Evolutionary conservation across 345 rosid species (phyloP).

Genomic region (Physaria fendleri): DNA sequence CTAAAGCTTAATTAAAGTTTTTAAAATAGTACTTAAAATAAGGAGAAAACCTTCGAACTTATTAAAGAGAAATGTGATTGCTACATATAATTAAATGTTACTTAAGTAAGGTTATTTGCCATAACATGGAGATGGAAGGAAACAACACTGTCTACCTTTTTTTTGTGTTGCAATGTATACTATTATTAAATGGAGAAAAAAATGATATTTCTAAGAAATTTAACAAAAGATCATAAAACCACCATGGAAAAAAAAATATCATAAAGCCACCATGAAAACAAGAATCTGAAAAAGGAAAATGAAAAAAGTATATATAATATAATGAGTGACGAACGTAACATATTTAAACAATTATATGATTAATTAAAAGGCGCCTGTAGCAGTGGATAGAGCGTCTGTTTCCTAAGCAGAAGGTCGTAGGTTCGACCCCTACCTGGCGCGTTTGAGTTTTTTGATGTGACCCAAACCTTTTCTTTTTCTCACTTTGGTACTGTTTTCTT

Average conservation of each 20-base stretch:
- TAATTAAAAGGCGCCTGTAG: conserved; percentile 98
- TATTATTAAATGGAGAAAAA: background rate
- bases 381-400: conserved; percentile 98
- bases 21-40: background rate
- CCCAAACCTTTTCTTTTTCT: background rate
- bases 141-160: background rate
- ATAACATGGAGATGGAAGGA: background rate
- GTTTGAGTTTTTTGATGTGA: background rate
- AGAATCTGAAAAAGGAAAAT: background rate
- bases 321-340: background rate
- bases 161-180: background rate
- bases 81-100: background rate
- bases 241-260: background rate
- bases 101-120: background rate
- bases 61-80: background rate
- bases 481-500: conserved; percentile 18
- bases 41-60: background rate
- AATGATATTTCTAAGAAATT: background rate
- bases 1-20: background rate
- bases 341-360: too few species aligned
- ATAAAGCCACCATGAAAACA: background rate
- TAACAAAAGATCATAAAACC: background rate
- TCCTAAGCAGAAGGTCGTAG: conserved; percentile 33
- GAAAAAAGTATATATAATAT: too few species aligned
- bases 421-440: conserved; percentile 33